A percentile compares a stretch with the other conserved stretches of the same genome.
These are phyloP conservation scores for Beverwykella pulmonaria DNA, from an alignment of 495 filamentous ascomycete genomes.

Conservation along the genomic window DNA sequence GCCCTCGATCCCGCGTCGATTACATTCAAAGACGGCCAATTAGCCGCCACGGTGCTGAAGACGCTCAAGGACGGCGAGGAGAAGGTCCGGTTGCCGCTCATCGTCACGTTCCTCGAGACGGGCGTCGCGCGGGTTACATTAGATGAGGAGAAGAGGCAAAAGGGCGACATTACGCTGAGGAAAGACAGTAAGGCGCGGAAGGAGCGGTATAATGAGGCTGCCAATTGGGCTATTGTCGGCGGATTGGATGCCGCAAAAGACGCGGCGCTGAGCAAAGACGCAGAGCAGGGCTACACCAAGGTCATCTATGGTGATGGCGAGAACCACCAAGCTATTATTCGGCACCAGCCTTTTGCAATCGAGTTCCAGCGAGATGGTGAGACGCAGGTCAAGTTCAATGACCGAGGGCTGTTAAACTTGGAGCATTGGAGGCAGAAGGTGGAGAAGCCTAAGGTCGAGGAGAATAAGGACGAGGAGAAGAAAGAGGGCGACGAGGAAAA, in stretches of 20 bases:
- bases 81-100: conserved; percentile 76
- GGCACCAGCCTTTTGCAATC: conserved; percentile 77
- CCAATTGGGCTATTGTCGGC: conserved; percentile 83
- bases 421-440: conserved; percentile 95
- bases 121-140: conserved; percentile 83
- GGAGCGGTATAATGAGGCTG: conserved; percentile 89
- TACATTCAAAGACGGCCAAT: conserved; percentile 74
- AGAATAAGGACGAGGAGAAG: conserved; percentile 46
- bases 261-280: conserved; percentile 61
- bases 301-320: conserved; percentile 79
- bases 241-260: conserved; percentile 69
- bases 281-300: conserved; percentile 67
- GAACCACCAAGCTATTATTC: conserved; percentile 77
- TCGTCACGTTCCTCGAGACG: conserved; percentile 83
- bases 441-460: conserved; percentile 60
- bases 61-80: conserved; percentile 62
- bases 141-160: conserved; percentile 87
- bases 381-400: conserved; percentile 86
- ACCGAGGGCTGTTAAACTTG: conserved; percentile 81
- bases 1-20: conserved; percentile 70
- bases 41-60: conserved; percentile 80
- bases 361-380: conserved; percentile 81
- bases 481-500: conserved; percentile 48
- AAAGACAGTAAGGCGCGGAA: conserved; percentile 83
- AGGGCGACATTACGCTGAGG: conserved; percentile 84